Conservation (phyloP, 441 rosid genomes). For the Iberis amara region DNA sequence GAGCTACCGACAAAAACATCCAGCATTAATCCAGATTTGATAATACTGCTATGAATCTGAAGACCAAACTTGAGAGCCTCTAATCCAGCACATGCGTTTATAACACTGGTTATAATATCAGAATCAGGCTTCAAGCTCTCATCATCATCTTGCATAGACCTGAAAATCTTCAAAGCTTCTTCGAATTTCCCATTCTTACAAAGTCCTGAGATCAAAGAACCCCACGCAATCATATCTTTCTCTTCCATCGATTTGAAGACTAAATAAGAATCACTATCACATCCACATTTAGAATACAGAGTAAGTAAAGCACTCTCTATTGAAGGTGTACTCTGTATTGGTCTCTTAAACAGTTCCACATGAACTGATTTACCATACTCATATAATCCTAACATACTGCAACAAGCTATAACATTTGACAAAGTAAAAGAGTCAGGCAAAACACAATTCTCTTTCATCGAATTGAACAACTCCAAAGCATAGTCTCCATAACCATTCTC, state of each 20-base stretch:
- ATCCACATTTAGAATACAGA: slow-evolving; percentile 52
- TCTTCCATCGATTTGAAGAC: slow-evolving; percentile 44
- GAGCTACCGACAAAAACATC: slow-evolving; percentile 67
- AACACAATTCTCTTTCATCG: slow-evolving; percentile 37
- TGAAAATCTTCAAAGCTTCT: slow-evolving; percentile 46
- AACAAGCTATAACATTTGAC: slow-evolving; percentile 48
- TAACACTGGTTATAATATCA: slow-evolving; percentile 48
- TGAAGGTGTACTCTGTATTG: slow-evolving; percentile 35
- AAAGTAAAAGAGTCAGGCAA: slow-evolving; percentile 52
- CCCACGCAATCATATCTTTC: slow-evolving; percentile 64
- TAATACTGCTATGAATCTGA: slow-evolving; percentile 46
- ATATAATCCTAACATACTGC: slow-evolving; percentile 38
- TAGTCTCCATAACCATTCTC: slow-evolving; percentile 33
- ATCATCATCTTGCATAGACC: slow-evolving; percentile 40
- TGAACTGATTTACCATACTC: slow-evolving; percentile 59
- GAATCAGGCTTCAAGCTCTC: slow-evolving; percentile 55
- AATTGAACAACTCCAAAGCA: slow-evolving; percentile 42
- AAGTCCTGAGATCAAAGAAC: slow-evolving; percentile 66
- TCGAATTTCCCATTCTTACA: slow-evolving; percentile 49
- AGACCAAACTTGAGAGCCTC: slow-evolving; percentile 42
- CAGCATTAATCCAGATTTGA: slow-evolving; percentile 43
- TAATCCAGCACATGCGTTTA: slow-evolving; percentile 49
- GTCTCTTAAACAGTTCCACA: slow-evolving; percentile 49
- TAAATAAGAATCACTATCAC: slow-evolving; percentile 39
- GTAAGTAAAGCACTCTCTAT: slow-evolving; percentile 51